A percentile compares a stretch with the other conserved stretches of the same genome.
These are phyloP conservation scores for Testicularia cyperi DNA, from an alignment of 1,284 basidiomycete genomes.

Conservation along the genomic window DNA sequence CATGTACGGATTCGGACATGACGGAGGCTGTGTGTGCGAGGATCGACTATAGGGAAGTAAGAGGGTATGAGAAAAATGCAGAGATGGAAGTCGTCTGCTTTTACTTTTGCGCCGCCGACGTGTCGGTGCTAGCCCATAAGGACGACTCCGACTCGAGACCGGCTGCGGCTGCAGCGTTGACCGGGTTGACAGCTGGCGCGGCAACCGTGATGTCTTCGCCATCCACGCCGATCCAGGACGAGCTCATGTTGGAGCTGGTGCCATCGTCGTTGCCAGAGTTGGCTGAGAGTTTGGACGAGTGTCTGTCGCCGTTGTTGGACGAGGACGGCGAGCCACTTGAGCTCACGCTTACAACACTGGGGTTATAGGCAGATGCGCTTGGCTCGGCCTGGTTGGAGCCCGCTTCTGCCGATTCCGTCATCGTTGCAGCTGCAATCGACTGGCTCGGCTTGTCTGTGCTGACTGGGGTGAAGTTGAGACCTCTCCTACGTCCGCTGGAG, in stretches of 20 bases:
- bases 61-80: too few species aligned
- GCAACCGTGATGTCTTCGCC: background rate
- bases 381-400: too few species aligned
- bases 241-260: constrained; percentile 20
- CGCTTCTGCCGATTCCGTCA: too few species aligned
- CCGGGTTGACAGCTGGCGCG: constrained; percentile 3
- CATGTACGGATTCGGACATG: too few species aligned
- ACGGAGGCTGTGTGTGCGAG: too few species aligned
- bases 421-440: background rate
- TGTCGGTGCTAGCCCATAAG: background rate
- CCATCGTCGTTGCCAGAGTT: constrained; percentile 2
- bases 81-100: too few species aligned
- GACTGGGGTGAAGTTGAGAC: constrained; percentile 37
- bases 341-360: constrained; percentile 17
- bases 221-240: constrained; percentile 35
- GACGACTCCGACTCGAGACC: constrained; percentile 9
- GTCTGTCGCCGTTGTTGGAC: constrained; percentile 5
- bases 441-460: constrained; percentile 1
- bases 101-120: background rate
- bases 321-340: constrained; percentile 13
- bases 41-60: too few species aligned
- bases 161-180: constrained; percentile 11
- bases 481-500: constrained; percentile 17
- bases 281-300: background rate
- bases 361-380: too few species aligned